Evolutionary conservation across 169 alveolate species (phyloP), one percentile per base, ranked within the genome.

Genomic region (Haemoproteus tartakovskyi): DNA sequence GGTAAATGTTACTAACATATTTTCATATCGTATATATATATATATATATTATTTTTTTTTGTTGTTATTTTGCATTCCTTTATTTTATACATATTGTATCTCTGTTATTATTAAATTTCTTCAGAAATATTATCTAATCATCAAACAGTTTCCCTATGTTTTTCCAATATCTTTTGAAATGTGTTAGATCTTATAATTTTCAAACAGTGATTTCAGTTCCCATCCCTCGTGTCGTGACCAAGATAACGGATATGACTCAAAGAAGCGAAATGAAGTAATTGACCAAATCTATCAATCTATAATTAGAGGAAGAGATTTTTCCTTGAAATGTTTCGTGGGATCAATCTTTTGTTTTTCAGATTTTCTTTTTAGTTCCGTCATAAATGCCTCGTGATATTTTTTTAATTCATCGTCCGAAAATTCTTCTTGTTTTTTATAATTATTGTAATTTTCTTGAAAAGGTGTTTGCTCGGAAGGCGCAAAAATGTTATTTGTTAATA

Each of bases 301-400:
- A 19, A 67, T 21, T 29, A 67, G 46, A 48, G 82, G 82, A 27
- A 67, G 21, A 21, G 27, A 12, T 59, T 52, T 67, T 12, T 46
- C 14, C 3, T 57, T 41, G 16, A 67, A 67, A 2, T 27, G 21
- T 30, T 67, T 51, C 5, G 50, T 22, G 2, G 29, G 38, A 18
- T 67, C 64, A 11, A 24, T n/a, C 30, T 67, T 67, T 30, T 45
- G 40, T 21, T 67, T 67, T 12, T 41, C 14, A 29, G 8, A 27
- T 30, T 67, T 51, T 40, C 70, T 54, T 41, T 46, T 19, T 21
- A 9, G 21, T 19, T 67, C 82, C 8, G 38, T 52, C 2, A 45
- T 30, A 38, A 52, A 22, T 6, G 64, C 64, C 22, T 67, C 48
- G 24, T 67, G 54, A 26, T 67, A 59, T 45, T 64, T 56, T 1